Conservation (phyloP, 225 moss, liverwort and hornwort species). For the Asterella californica region DNA sequence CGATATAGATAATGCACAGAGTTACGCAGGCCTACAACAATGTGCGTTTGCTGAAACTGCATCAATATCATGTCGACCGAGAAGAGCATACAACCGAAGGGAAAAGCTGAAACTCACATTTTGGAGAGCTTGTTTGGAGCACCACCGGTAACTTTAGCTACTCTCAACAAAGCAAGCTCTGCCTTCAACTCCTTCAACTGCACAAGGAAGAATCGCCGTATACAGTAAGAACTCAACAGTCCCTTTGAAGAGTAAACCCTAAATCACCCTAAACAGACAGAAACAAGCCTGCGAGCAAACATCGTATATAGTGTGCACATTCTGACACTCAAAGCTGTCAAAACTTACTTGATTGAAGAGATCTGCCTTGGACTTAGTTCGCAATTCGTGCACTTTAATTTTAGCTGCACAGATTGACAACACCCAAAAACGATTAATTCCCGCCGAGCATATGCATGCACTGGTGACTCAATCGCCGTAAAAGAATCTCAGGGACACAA, state of each 20-base stretch:
- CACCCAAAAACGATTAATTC: background rate
- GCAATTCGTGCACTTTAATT: constrained; percentile 63
- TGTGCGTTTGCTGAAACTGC: too few species aligned
- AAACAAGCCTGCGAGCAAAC: background rate
- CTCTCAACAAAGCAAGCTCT: constrained; percentile 77
- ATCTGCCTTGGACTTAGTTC: constrained; percentile 53
- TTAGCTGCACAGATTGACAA: constrained; percentile 37
- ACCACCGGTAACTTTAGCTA: constrained; percentile 83
- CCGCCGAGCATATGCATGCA: background rate
- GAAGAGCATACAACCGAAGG: background rate
- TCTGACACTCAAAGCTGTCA: background rate
- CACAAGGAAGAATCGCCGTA: background rate
- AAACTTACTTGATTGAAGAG: constrained; percentile 45
- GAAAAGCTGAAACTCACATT: constrained; percentile 38
- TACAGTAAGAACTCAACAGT: background rate
- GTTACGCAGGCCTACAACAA: too few species aligned
- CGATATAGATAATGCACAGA: too few species aligned
- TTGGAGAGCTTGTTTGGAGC: constrained; percentile 76
- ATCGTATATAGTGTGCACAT: background rate
- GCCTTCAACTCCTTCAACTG: constrained; percentile 91
- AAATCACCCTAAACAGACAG: background rate
- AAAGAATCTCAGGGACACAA: background rate
- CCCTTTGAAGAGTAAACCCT: background rate
- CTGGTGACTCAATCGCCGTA: background rate
- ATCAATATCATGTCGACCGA: too few species aligned